Evolutionary conservation across 768 basidiomycete species (phyloP).

Genomic region (Naganishia friedmannii): DNA sequence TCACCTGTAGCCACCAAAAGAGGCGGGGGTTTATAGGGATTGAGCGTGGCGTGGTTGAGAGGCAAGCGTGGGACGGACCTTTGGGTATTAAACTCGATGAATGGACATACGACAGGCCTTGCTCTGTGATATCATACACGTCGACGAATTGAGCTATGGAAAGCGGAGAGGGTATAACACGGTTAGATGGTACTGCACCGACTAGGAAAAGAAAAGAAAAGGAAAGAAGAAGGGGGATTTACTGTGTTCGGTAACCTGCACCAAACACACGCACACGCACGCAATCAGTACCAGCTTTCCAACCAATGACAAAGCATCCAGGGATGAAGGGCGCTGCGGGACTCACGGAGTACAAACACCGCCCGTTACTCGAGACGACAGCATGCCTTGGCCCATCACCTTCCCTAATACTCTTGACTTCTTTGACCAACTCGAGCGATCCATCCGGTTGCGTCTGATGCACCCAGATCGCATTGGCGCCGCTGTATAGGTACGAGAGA

Average conservation of each 20-base stretch:
- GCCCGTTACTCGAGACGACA: constrained; percentile 36
- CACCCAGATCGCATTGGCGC: constrained; percentile 37
- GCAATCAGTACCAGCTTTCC: background rate
- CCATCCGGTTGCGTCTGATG: constrained; percentile 33
- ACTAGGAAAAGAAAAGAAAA: no score
- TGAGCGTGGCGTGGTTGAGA: background rate
- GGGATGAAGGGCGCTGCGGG: no score
- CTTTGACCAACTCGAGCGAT: constrained; percentile 30
- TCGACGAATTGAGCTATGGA: constrained; percentile 41
- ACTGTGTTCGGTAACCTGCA: constrained; percentile 43
- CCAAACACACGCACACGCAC: background rate
- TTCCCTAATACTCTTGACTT: constrained; percentile 31
- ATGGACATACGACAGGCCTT: constrained; percentile 33
- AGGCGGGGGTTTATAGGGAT: background rate
- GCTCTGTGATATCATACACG: constrained; percentile 35
- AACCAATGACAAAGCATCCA: no score
- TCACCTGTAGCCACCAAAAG: constrained; percentile 9
- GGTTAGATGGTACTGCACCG: background rate
- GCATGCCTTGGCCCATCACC: constrained; percentile 42
- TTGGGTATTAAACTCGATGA: constrained; percentile 39
- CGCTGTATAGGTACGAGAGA: background rate
- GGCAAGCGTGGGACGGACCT: constrained; percentile 22
- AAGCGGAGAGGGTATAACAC: no score
- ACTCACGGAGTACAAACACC: constrained; percentile 38
- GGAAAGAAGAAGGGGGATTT: background rate